Evolutionary conservation across 441 rosid species (phyloP), one percentile per base, ranked within the genome.

Genomic region (Gossypium davidsonii): DNA sequence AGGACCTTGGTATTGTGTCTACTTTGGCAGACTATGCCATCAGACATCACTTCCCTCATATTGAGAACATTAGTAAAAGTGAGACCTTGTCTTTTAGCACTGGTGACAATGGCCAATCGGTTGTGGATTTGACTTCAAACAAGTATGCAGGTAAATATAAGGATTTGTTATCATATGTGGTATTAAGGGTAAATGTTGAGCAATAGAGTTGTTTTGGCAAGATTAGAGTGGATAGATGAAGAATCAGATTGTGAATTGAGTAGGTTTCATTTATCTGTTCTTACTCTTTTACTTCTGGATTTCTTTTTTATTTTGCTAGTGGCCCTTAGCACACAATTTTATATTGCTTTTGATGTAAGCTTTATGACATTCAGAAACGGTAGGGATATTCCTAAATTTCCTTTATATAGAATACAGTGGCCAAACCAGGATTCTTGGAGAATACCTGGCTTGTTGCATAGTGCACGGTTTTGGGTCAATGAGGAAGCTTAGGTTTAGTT

Each of bases 21-120:
- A 79, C 86, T 73, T 85, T 91, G 81, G 95, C 98, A 55, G 95
- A 95, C 86, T 92, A 93, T 88, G 97, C 94, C 68, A 93, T 95
- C 77, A 84, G 66, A 80, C 82, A 90, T 82, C 97, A 95, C 82
- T 95, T 91, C 75, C 92, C 91, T 64, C 96, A 89, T 81, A 85
- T 95, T 74, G 92, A 95, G 76, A 90, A 83, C 77, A 90, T 93
- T 92, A 74, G 76, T 80, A 79, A 74, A 87, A 91, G 97, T 61
- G 97, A 94, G 77, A 85, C 90, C 79, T 82, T 94, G 79, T 92
- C 98, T 77, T 94, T 94, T 83, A 89, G 85, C 76, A 86, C 94
- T 3, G 89, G 98, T 11, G 82, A 81, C 72, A 88, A 88, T 79
- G 95, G 89, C 80, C 85, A 89, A 82, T 87, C 89, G 0, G 85